Conservation (phyloP, 208 protist genomes). For the Strigomonas culicis region DNA sequence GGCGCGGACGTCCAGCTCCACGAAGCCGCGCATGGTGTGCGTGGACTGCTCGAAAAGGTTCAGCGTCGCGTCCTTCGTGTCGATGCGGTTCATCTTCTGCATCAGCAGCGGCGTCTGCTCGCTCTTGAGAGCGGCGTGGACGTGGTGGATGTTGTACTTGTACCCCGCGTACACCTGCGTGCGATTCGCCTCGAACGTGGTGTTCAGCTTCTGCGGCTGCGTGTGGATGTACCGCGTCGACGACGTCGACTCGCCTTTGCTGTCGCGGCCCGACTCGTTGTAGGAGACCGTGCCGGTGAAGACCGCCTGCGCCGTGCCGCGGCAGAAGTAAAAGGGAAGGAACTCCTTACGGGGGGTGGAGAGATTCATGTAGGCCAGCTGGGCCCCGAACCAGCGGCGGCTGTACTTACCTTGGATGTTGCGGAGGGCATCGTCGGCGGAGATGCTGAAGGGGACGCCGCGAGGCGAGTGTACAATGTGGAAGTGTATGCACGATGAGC, state of each 20-base stretch:
- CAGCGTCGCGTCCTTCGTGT: slow-evolving; percentile 65
- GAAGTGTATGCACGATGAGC: slow-evolving; percentile 11
- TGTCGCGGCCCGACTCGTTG: slow-evolving; percentile 22
- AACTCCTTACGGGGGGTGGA: slow-evolving; percentile 68
- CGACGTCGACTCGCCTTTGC: slow-evolving; percentile 19
- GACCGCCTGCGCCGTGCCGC: slow-evolving; percentile 41
- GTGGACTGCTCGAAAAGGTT: slow-evolving; percentile 90
- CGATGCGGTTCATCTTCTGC: slow-evolving; percentile 49
- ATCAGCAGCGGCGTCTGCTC: slow-evolving; percentile 51
- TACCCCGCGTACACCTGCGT: slow-evolving; percentile 88
- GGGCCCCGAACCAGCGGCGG: slow-evolving; percentile 62
- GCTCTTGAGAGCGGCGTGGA: slow-evolving; percentile 54
- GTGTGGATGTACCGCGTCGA: slow-evolving; percentile 35
- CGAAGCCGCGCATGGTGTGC: slow-evolving; percentile 44
- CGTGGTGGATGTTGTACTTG: slow-evolving; percentile 87
- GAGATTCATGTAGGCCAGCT: slow-evolving; percentile 52
- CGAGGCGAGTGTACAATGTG: slow-evolving; percentile 65
- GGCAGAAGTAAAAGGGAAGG: slow-evolving; percentile 85
- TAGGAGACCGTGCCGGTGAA: slow-evolving; percentile 62
- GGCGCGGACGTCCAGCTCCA: slow-evolving; percentile 42
- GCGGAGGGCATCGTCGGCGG: slow-evolving; percentile 39
- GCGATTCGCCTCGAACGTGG: slow-evolving; percentile 60
- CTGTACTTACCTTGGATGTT: slow-evolving; percentile 53
- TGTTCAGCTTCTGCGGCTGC: slow-evolving; percentile 47
- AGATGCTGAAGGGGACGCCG: slow-evolving; percentile 60